These are phyloP conservation scores for Penicillium brevicompactum DNA, from an alignment of 2,329 filamentous ascomycete species.

Conservation along the genomic window DNA sequence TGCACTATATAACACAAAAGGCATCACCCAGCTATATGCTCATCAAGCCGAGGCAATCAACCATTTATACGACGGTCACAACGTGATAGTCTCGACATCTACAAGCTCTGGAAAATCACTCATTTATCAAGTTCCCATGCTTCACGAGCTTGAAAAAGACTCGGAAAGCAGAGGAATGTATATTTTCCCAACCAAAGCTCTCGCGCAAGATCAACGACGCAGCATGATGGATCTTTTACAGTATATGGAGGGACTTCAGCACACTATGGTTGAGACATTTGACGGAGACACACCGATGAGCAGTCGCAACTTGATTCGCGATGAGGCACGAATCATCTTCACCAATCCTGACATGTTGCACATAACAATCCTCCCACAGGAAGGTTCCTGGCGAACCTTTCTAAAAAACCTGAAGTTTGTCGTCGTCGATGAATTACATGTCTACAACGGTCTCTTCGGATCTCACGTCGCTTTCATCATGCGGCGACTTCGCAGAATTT, in stretches of 20 bases:
- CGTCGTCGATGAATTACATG: slow-evolving; percentile 88
- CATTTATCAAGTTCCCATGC: slow-evolving; percentile 94
- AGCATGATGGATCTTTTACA: slow-evolving; percentile 82
- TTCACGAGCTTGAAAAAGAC: slow-evolving; percentile 82
- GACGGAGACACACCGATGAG: slow-evolving; percentile 90
- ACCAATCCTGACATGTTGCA: slow-evolving; percentile 99
- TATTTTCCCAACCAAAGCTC: slow-evolving; percentile 95
- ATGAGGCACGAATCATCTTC: slow-evolving; percentile 90
- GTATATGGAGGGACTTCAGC: slow-evolving; percentile 76
- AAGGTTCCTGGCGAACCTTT: slow-evolving; percentile 85
- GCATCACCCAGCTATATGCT: slow-evolving; percentile 82
- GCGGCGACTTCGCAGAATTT: slow-evolving; percentile 82
- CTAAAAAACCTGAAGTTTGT: slow-evolving; percentile 88
- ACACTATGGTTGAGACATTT: slow-evolving; percentile 84
- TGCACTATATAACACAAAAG: slow-evolving; percentile 87
- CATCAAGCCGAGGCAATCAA: slow-evolving; percentile 96
- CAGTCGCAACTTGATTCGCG: slow-evolving; percentile 76
- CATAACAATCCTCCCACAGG: slow-evolving; percentile 87
- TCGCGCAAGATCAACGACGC: slow-evolving; percentile 90
- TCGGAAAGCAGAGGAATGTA: slow-evolving; percentile 83
- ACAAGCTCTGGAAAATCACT: slow-evolving; percentile 96
- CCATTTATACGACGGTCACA: slow-evolving; percentile 73
- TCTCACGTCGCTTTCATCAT: slow-evolving; percentile 95
- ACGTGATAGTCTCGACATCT: slow-evolving; percentile 91
- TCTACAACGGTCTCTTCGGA: slow-evolving; percentile 93